Base-by-base conservation (phyloP, 805 yeast species). In the Metschnikowia rubicola region DNA sequence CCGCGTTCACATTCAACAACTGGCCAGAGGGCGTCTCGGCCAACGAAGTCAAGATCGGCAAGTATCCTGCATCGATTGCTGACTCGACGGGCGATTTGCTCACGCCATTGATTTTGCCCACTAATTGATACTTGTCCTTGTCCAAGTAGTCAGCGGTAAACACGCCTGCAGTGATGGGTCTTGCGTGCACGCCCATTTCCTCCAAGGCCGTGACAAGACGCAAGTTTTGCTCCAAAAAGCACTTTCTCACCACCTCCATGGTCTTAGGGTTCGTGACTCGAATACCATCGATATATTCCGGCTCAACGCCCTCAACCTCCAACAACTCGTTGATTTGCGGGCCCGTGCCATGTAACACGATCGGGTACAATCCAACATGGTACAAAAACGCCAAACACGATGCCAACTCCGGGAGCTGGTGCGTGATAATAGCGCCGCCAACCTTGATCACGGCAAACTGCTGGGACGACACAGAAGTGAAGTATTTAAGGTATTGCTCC, bases 391-490 rank as follows among this genome's bases (percentile, higher is more conserved):
- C 97, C 54, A 94, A 75, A 62, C 97, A 91, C 0, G 96, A 88
- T 0, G 99, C 99, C 58, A 94, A 74, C 70, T 92, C 96, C 9
- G 90, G 86, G 53, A 94, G 73, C 60, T 92, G 94, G 58, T 94
- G 95, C 39, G 98, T 92, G 66, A 94, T 94, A 61, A 94, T 92
- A 34, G 99, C 99, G 54, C 99, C 99, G 35, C 99, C 99, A 37
- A 94, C 99, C 67, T 94, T 94, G 69, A 94, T 94, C 37, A 94
- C 97, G 3, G 99, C 99, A 61, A 94, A 94, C 62, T 94, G 97
- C 65, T 94, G 98, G 57, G 90, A 91, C 6, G 90, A 84, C 13
- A 94, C 98, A 30, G 97, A 89, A 1, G 98, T 91, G 76, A 94
- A 94, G 68, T 92, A 92, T 66, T 90, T 91, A 62, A 94, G 79